Percentiles rank a stretch among this genome's conserved stretches.
Conservation (phyloP, 306 rosid species). For the Geum urbanum region DNA sequence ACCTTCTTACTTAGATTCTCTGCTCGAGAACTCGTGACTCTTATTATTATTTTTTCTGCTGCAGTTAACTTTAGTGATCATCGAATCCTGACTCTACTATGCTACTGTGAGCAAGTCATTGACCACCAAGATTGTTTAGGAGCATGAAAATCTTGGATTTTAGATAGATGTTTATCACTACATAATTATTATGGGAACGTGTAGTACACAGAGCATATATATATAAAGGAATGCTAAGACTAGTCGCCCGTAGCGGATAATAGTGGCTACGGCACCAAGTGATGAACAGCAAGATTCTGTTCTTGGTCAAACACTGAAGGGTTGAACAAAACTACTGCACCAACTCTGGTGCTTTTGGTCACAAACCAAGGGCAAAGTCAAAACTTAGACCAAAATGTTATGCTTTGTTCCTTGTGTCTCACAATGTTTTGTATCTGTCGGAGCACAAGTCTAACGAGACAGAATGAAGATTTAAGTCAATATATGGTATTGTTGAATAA, state of each 20-base stretch:
- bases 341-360: not conserved
- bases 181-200: not conserved
- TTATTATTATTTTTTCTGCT: too few species aligned
- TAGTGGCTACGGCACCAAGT: too few species aligned
- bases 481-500: not conserved
- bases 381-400: not conserved
- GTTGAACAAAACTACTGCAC: not conserved
- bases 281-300: not conserved
- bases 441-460: not conserved
- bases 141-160: slow-evolving; percentile 10
- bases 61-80: too few species aligned
- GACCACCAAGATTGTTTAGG: not conserved
- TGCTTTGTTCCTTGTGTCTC: slow-evolving; percentile 19
- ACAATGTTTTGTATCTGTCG: slow-evolving; percentile 11
- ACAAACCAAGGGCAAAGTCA: not conserved
- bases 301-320: not conserved
- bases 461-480: not conserved
- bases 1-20: too few species aligned
- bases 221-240: too few species aligned
- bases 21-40: too few species aligned
- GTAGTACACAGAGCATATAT: not conserved
- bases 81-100: too few species aligned
- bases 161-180: not conserved
- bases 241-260: too few species aligned
- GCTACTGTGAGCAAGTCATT: too few species aligned